phyloP scores from a whole-genome alignment of 2,329 filamentous ascomycete species.

The Drechslerella stenobrocha region DNA sequence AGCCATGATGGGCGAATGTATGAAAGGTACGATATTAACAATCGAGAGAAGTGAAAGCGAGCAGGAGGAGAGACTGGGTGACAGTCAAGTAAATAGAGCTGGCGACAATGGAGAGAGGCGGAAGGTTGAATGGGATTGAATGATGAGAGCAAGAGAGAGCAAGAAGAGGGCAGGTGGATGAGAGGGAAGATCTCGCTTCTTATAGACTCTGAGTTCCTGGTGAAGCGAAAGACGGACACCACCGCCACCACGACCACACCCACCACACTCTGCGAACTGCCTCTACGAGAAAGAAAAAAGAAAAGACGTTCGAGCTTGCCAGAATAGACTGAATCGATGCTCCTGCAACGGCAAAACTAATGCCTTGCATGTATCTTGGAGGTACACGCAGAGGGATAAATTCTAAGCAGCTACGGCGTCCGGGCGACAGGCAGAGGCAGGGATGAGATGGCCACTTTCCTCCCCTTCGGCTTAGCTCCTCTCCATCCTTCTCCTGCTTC shows the following conservation, averaged over 20 bases:
- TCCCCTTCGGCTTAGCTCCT: background rate
- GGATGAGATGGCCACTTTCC: constrained; percentile 5
- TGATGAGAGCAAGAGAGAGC: constrained; percentile 10
- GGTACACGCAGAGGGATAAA: background rate
- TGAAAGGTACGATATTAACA: constrained; percentile 12
- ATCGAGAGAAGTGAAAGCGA: constrained; percentile 32
- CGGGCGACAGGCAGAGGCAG: background rate
- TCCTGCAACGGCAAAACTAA: constrained; percentile 8
- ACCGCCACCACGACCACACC: background rate
- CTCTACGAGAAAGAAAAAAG: background rate
- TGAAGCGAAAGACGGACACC: constrained; percentile 1
- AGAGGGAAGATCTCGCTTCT: constrained; percentile 44
- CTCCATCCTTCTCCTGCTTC: background rate
- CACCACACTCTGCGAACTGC: background rate
- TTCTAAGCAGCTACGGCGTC: background rate
- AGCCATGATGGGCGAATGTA: constrained; percentile 45
- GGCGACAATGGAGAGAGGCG: constrained; percentile 7
- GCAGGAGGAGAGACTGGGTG: constrained; percentile 13
- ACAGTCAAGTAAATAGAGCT: background rate
- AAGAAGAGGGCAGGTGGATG: constrained; percentile 15
- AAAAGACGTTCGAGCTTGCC: constrained; percentile 2
- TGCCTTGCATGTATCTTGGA: background rate
- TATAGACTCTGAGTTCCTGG: constrained; percentile 36
- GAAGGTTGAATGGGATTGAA: constrained; percentile 9
- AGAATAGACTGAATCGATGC: background rate